Evolutionary conservation across 331 rosid genomes (phyloP).

Genomic region (Erythrophleum ivorense): DNA sequence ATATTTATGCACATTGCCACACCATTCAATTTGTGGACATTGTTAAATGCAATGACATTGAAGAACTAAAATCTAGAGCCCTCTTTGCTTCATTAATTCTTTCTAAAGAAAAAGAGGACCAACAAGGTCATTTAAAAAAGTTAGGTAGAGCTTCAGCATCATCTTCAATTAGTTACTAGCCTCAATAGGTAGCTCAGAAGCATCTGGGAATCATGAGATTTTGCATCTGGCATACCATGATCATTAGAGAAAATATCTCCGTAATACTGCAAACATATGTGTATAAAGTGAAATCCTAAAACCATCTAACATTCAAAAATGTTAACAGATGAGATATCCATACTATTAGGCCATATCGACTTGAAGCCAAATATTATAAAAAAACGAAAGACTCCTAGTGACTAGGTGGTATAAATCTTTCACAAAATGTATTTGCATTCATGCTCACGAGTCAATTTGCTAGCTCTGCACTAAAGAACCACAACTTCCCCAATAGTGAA

Average conservation of each 20-base stretch:
- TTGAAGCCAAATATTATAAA: not conserved
- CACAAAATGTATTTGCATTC: not conserved
- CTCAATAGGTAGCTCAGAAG: not conserved
- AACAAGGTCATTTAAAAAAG: not conserved
- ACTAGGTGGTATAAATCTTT: not conserved
- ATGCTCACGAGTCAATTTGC: not conserved
- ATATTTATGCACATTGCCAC: not conserved
- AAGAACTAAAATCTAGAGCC: not conserved
- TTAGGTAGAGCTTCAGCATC: not conserved
- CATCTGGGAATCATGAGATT: not conserved
- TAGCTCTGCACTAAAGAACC: constrained; percentile 12
- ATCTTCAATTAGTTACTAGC: not conserved
- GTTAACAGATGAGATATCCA: not conserved
- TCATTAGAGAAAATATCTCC: not conserved
- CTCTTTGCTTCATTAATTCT: not conserved
- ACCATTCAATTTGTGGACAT: not conserved
- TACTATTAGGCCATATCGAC: not conserved
- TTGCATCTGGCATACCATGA: not conserved
- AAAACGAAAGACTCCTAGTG: not conserved
- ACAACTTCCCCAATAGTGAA: not conserved
- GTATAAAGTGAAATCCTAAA: not conserved
- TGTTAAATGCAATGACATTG: not conserved
- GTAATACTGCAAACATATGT: not conserved
- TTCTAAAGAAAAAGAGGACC: not conserved
- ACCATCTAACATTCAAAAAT: not conserved